A percentile compares a stretch with the other conserved stretches of the same genome.
Conservation (phyloP, 2,329 filamentous ascomycete species). For the Pezicula radicicola region DNA sequence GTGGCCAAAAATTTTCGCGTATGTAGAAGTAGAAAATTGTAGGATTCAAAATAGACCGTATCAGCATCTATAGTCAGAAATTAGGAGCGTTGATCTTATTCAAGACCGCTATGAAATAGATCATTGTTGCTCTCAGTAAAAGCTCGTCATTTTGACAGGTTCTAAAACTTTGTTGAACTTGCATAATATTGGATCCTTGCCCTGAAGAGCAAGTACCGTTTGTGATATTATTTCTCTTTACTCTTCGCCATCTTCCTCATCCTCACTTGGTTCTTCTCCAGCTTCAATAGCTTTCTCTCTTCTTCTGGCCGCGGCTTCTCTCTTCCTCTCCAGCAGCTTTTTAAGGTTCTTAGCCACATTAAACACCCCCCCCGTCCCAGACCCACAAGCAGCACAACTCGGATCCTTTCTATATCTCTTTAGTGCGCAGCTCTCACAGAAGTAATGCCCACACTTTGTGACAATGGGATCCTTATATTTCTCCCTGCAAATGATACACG, state of each 20-base stretch:
- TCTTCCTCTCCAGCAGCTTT: slow-evolving; percentile 68
- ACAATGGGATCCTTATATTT: slow-evolving; percentile 64
- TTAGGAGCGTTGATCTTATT: no score
- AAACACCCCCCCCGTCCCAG: slow-evolving; percentile 84
- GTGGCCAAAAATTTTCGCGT: no score
- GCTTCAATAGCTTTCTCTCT: slow-evolving; percentile 49
- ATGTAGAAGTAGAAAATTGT: no score
- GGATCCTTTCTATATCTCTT: slow-evolving; percentile 84
- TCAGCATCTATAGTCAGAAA: no score
- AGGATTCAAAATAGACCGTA: no score
- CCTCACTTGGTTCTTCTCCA: slow-evolving; percentile 46
- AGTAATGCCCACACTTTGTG: slow-evolving; percentile 93
- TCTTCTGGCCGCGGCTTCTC: slow-evolving; percentile 51
- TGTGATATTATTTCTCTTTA: slow-evolving; percentile 1
- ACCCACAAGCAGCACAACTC: slow-evolving; percentile 79
- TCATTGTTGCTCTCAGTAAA: no score
- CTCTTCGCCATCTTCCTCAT: slow-evolving; percentile 36
- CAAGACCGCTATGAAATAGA: no score
- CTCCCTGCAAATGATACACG: slow-evolving; percentile 30
- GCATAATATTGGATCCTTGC: background rate
- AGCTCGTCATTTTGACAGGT: no score
- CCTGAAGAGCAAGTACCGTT: background rate
- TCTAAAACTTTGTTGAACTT: no score
- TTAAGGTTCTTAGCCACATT: slow-evolving; percentile 82
- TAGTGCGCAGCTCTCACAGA: slow-evolving; percentile 87